Evolutionary conservation across 495 filamentous ascomycete genomes (phyloP).

Genomic region (Penicillium manginii): DNA sequence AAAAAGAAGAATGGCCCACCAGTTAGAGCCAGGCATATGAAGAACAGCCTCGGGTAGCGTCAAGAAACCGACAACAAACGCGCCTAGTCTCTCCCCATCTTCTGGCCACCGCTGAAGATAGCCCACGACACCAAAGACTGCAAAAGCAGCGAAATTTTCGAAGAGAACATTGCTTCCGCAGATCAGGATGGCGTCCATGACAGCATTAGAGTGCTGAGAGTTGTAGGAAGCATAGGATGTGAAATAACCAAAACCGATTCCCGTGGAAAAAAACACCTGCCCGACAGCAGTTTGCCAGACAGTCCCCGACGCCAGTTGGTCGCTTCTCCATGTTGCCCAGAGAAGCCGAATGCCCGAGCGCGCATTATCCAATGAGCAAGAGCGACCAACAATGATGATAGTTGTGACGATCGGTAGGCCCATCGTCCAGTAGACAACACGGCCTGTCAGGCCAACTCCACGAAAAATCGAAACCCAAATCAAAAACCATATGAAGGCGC

Average conservation of each 20-base stretch:
- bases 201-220: conserved; percentile 37
- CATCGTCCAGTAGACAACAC: conserved; percentile 50
- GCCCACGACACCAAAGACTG: conserved; percentile 45
- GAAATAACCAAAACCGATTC: conserved; percentile 33
- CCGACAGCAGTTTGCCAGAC: conserved; percentile 35
- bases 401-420: conserved; percentile 44
- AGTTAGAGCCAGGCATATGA: conserved; percentile 45
- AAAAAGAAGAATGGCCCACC: conserved; percentile 43
- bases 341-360: conserved; percentile 31
- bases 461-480: conserved; percentile 45
- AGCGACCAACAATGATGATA: conserved; percentile 41
- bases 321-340: conserved; percentile 31
- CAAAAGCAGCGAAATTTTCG: conserved; percentile 46
- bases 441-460: conserved; percentile 43
- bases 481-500: conserved; percentile 42
- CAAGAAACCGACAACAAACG: conserved; percentile 43
- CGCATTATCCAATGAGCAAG: conserved; percentile 38
- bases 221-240: conserved; percentile 35
- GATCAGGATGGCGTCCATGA: conserved; percentile 44
- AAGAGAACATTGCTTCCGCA: conserved; percentile 42
- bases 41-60: conserved; percentile 42
- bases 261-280: conserved; percentile 33
- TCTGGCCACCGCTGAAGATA: conserved; percentile 36
- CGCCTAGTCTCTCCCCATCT: conserved; percentile 35
- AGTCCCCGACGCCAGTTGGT: conserved; percentile 28